Base-by-base conservation (phyloP, 2,329 filamentous ascomycete species). In the Colletotrichum lindemuthianum region DNA sequence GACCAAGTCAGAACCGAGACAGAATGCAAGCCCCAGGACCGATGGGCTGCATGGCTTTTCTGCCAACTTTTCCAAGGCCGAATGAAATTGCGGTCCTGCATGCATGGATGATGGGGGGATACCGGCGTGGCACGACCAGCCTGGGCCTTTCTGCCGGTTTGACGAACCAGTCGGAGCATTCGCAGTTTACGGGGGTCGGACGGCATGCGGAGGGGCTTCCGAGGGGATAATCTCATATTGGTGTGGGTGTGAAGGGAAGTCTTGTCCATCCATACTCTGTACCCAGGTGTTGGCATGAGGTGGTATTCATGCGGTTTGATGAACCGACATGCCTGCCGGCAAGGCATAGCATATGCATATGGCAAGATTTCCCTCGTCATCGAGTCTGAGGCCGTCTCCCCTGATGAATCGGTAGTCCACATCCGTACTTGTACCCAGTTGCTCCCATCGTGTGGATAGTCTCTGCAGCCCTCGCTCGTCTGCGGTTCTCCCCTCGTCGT, bases 21-120 rank as follows among this genome's bases (percentile, higher is more conserved):
- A 52, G 36, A 16, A 51, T 65, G 61, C 58, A 65, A 65, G 58
- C 61, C 58, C 53, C 61, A 50, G 58, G 58, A 7, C 61, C 61
- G 61, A 52, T 37, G 61, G 32, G 40, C 58, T 43, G 51, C 58
- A 52, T 47, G 41, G 45, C 37, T 56, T 45, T 51, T 58, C 43
- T 61, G 58, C 50, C 57, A 54, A 56, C 39, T 40, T 47, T 36
- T 53, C 51, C 58, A 43, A 54, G 40, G 33, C 47, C 33, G 47
- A 54, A 53, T 50, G 51, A 49, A 56, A 60, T 60, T 50, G 59
- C 51, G 43, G 32, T 56, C 24, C 33, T n/a, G 50, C 34, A 47
- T 45, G 57, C 50, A 39, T 60, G 39, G 41, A 4, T n/a, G n/a
- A n/a, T n/a, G n/a, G n/a, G n/a, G n/a, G n/a, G n/a, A 56, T 24